A percentile compares a stretch with the other conserved stretches of the same genome.
Conservation (phyloP, 108 stramenopile species). For the Seminavis robusta region DNA sequence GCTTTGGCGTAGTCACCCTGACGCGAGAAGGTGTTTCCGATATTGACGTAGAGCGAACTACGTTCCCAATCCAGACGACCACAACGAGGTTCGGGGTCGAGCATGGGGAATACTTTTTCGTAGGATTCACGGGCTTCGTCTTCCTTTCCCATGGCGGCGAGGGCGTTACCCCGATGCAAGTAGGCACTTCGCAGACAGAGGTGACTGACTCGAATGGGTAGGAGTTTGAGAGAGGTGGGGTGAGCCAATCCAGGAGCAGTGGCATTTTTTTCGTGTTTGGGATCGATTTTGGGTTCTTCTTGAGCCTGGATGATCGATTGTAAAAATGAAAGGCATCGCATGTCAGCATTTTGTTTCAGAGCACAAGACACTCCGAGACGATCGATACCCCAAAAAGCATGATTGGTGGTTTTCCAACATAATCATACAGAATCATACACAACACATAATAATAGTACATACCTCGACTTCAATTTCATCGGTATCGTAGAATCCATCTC, state of each 20-base stretch:
- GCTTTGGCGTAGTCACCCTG: constrained; percentile 71
- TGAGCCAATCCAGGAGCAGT: constrained; percentile 81
- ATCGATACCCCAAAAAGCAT: not conserved
- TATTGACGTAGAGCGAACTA: constrained; percentile 75
- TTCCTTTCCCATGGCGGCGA: constrained; percentile 73
- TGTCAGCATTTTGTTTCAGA: not conserved
- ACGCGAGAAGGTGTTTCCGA: constrained; percentile 83
- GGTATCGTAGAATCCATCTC: constrained; percentile 82
- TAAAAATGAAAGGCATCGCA: not conserved
- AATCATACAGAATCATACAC: not conserved
- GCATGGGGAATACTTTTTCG: constrained; percentile 64
- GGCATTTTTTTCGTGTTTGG: constrained; percentile 84
- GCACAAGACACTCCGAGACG: not conserved
- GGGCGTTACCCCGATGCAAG: constrained; percentile 84
- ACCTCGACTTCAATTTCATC: constrained; percentile 88
- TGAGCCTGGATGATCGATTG: constrained; percentile 42
- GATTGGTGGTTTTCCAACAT: not conserved
- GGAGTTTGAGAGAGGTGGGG: constrained; percentile 58
- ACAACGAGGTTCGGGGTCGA: constrained; percentile 77
- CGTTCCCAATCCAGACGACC: constrained; percentile 90
- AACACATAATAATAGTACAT: constrained; percentile 12
- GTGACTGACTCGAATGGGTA: constrained; percentile 76
- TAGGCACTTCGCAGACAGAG: constrained; percentile 81
- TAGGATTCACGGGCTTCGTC: constrained; percentile 79
- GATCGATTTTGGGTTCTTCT: constrained; percentile 59